Conservation (phyloP, 768 basidiomycete species). For the Agrocybe pediades region DNA sequence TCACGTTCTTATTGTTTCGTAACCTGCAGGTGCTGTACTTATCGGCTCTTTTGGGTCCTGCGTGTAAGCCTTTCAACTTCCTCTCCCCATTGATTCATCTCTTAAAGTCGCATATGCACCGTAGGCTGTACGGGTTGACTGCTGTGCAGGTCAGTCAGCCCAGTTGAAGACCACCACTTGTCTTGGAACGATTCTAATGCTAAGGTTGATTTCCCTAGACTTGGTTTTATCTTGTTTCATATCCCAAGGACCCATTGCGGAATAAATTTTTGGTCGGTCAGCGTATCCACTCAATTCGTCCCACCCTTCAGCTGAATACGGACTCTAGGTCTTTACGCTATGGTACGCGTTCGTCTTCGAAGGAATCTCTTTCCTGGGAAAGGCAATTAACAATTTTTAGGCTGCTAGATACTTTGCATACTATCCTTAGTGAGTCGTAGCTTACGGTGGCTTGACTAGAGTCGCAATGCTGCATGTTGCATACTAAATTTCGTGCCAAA, state of each 20-base stretch:
- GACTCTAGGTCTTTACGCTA: neutral
- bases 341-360: neutral
- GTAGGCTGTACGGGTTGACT: neutral
- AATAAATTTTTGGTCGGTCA: neutral
- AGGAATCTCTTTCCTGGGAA: too few relatives aligned
- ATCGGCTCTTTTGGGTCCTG: too few relatives aligned
- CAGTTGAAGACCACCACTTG: too few relatives aligned
- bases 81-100: too few relatives aligned
- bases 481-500: neutral
- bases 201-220: too few relatives aligned
- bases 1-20: too few relatives aligned
- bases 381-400: neutral
- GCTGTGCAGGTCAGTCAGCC: neutral
- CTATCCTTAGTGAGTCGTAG: neutral
- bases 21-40: too few relatives aligned
- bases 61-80: too few relatives aligned
- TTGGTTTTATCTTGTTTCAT: neutral
- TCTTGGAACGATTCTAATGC: too few relatives aligned
- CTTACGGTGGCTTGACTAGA: neutral
- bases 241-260: neutral
- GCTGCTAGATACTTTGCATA: neutral
- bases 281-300: neutral
- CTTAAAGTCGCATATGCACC: neutral
- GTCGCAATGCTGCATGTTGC: too few relatives aligned
- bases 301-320: neutral